Conservation (phyloP, 2,329 filamentous ascomycete species). For the Lachnellula occidentalis region DNA sequence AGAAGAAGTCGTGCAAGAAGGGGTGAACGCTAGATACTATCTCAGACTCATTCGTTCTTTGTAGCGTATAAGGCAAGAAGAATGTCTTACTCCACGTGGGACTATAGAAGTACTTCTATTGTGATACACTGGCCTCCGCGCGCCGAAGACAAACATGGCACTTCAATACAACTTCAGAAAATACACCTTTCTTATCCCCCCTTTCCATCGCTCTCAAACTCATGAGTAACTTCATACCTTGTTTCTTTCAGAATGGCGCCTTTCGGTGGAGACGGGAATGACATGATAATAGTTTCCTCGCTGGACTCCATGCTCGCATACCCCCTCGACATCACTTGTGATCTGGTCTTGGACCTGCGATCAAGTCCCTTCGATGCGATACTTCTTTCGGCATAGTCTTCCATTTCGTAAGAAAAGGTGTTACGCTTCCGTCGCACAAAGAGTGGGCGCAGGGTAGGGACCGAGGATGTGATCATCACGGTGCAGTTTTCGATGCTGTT, state of each 20-base stretch:
- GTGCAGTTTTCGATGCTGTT: conserved; percentile 4
- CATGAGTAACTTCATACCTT: too few relatives aligned
- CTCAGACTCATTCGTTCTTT: neutral
- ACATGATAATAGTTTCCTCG: conserved; percentile 4
- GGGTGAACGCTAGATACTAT: neutral
- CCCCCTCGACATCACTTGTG: neutral
- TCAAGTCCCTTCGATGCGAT: neutral
- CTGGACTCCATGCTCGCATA: neutral
- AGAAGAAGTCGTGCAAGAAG: neutral
- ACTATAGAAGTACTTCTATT: neutral
- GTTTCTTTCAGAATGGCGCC: too few relatives aligned
- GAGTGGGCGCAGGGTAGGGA: conserved; percentile 8
- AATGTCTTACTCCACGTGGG: neutral
- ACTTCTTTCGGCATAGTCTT: neutral
- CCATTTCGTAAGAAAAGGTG: conserved; percentile 1
- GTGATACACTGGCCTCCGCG: too few relatives aligned
- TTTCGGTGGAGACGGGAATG: neutral
- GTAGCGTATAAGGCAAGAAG: neutral
- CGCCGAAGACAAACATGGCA: too few relatives aligned
- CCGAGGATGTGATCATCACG: conserved; percentile 10
- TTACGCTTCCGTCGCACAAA: neutral
- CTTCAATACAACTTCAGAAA: too few relatives aligned
- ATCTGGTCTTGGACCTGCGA: neutral
- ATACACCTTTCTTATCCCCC: too few relatives aligned
- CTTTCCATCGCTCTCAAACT: too few relatives aligned